These are phyloP conservation scores for Tolypocladium paradoxum DNA, from an alignment of 2,329 filamentous ascomycete species.

Conservation along the genomic window DNA sequence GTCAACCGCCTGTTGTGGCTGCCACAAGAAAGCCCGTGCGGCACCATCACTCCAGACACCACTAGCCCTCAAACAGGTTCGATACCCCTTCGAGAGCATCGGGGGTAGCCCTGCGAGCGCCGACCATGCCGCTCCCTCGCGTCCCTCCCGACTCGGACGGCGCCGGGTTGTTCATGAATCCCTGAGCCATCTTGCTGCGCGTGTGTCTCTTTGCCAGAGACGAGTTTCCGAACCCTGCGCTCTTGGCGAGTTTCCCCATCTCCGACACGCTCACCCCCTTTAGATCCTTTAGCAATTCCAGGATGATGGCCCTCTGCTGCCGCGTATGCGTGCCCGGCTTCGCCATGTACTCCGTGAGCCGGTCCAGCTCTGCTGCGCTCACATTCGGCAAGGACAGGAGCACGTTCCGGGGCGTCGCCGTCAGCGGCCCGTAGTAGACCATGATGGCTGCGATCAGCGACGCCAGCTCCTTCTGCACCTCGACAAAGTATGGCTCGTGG, in stretches of 20 bases:
- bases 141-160: slow-evolving; percentile 17
- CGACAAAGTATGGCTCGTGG: slow-evolving; percentile 93
- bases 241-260: slow-evolving; percentile 69
- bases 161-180: slow-evolving; percentile 50
- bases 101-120: slow-evolving; percentile 27
- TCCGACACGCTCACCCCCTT: slow-evolving; percentile 89
- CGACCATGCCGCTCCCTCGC: slow-evolving; percentile 15
- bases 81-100: slow-evolving; percentile 46
- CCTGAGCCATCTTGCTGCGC: slow-evolving; percentile 47
- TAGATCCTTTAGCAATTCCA: slow-evolving; percentile 77
- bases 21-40: background rate
- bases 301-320: slow-evolving; percentile 67
- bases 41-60: background rate
- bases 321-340: slow-evolving; percentile 52
- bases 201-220: slow-evolving; percentile 14
- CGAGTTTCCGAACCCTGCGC: slow-evolving; percentile 24
- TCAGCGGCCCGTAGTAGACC: slow-evolving; percentile 60
- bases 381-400: slow-evolving; percentile 76
- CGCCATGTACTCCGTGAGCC: slow-evolving; percentile 49
- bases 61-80: slow-evolving; percentile 33
- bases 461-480: slow-evolving; percentile 86
- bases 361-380: slow-evolving; percentile 54
- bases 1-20: background rate
- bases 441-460: slow-evolving; percentile 79
- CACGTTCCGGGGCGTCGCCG: slow-evolving; percentile 60